A percentile compares a stretch with the other conserved stretches of the same genome.
Evolutionary conservation across 805 yeast genomes (phyloP).

Genomic region (Nakazawaea sp.): DNA sequence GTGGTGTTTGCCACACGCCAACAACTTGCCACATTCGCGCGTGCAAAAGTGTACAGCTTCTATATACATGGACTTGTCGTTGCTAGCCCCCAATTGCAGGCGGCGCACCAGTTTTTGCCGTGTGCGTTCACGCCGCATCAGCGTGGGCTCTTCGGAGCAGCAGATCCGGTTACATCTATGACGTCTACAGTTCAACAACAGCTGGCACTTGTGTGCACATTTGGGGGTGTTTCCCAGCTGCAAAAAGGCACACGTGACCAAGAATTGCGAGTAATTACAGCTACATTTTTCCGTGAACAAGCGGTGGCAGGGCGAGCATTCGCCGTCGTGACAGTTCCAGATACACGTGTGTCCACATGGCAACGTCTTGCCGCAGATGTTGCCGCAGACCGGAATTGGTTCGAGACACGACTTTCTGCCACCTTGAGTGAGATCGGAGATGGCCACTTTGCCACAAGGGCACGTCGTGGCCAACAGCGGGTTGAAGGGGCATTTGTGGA

Average conservation of each 20-base stretch:
- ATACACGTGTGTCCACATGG: constrained; percentile 72
- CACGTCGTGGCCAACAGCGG: constrained; percentile 60
- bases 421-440: constrained; percentile 28
- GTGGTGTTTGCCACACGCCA: constrained; percentile 59
- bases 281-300: constrained; percentile 46
- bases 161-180: constrained; percentile 69
- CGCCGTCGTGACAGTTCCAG: constrained; percentile 70
- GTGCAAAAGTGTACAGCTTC: constrained; percentile 76
- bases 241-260: constrained; percentile 59
- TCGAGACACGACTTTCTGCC: constrained; percentile 61
- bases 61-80: constrained; percentile 48
- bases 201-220: constrained; percentile 69
- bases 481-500: constrained; percentile 49
- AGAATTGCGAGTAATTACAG: constrained; percentile 52
- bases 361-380: constrained; percentile 53
- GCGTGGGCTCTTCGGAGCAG: constrained; percentile 61
- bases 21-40: constrained; percentile 50
- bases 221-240: constrained; percentile 45
- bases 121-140: constrained; percentile 49
- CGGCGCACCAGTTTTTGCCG: constrained; percentile 40
- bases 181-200: constrained; percentile 69
- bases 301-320: constrained; percentile 63
- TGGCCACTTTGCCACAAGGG: constrained; percentile 67
- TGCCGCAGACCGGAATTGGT: constrained; percentile 70
- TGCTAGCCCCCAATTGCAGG: constrained; percentile 27